A percentile compares a stretch with the other conserved stretches of the same genome.
Conservation (phyloP, 2,329 filamentous ascomycete genomes). For the Sphaerulina populicola region DNA sequence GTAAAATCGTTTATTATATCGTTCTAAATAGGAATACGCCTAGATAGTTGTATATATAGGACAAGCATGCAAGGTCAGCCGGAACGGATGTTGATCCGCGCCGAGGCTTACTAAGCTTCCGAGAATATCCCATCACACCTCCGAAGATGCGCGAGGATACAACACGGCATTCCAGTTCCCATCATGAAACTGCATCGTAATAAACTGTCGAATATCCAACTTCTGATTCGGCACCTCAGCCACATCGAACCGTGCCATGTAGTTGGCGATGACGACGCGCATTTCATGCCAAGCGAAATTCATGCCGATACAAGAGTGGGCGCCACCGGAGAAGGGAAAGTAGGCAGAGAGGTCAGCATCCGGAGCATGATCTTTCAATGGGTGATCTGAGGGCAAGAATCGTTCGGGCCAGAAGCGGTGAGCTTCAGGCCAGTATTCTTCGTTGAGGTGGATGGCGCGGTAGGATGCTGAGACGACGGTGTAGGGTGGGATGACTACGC, state of each 20-base stretch:
- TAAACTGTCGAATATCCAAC: conserved; percentile 10
- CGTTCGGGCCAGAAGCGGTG: conserved; percentile 11
- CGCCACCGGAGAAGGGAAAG: conserved; percentile 11
- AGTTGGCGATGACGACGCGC: conserved; percentile 7
- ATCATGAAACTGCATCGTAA: conserved; percentile 13
- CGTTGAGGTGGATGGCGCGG: conserved; percentile 5
- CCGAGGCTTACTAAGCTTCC: no score
- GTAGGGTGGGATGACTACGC: conserved; percentile 5
- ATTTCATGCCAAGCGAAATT: conserved; percentile 11
- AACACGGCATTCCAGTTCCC: conserved; percentile 4
- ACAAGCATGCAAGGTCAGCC: no score
- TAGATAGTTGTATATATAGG: no score
- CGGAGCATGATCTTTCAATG: conserved; percentile 7
- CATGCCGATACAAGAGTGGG: conserved; percentile 7
- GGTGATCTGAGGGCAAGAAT: conserved; percentile 4
- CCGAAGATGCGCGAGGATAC: not conserved
- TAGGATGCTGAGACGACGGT: conserved; percentile 14
- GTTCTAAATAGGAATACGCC: no score
- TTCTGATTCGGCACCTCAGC: conserved; percentile 6
- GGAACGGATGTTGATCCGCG: no score
- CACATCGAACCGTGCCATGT: conserved; percentile 3
- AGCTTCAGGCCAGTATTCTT: conserved; percentile 10
- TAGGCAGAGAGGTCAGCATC: conserved; percentile 3
- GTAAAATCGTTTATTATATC: no score
- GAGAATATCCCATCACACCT: no score